phyloP scores from a whole-genome alignment of 2,329 filamentous ascomycete genomes.

The Trichoderma polysporum region DNA sequence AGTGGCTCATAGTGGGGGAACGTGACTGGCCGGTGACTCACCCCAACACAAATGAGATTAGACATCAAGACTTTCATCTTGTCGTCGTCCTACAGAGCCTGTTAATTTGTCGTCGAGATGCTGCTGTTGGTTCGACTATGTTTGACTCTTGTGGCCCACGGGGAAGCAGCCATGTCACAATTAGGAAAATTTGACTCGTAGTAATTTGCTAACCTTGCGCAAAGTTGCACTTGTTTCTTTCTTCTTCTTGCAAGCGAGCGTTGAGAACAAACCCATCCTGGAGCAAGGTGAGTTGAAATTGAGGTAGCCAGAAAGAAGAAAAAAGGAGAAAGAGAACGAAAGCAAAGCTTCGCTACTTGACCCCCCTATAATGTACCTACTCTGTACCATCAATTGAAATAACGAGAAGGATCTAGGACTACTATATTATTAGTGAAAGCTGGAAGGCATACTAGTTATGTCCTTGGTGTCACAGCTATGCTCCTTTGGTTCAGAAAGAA shows the following conservation, averaged over 20 bases:
- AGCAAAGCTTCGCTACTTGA: background rate
- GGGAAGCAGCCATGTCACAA: background rate
- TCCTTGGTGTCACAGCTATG: background rate
- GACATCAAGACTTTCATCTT: background rate
- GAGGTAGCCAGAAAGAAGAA: background rate
- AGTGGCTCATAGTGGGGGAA: conserved; percentile 2
- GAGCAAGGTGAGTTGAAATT: background rate
- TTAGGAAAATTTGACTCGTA: background rate
- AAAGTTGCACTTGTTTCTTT: background rate
- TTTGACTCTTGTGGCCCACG: background rate
- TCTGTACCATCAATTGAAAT: background rate
- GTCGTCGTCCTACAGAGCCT: background rate
- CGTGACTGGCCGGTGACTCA: conserved; percentile 1
- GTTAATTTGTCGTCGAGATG: background rate
- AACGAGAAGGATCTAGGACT: background rate
- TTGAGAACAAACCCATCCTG: background rate
- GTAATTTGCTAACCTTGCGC: background rate
- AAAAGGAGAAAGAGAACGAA: background rate
- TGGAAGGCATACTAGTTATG: background rate
- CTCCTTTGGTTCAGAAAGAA: background rate
- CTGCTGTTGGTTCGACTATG: background rate
- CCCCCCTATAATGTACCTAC: background rate
- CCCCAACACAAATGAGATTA: background rate
- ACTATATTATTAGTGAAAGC: no score
- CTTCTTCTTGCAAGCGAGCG: background rate